Conservation (phyloP, 805 yeast species). For the Saccharomyces mikatae region DNA sequence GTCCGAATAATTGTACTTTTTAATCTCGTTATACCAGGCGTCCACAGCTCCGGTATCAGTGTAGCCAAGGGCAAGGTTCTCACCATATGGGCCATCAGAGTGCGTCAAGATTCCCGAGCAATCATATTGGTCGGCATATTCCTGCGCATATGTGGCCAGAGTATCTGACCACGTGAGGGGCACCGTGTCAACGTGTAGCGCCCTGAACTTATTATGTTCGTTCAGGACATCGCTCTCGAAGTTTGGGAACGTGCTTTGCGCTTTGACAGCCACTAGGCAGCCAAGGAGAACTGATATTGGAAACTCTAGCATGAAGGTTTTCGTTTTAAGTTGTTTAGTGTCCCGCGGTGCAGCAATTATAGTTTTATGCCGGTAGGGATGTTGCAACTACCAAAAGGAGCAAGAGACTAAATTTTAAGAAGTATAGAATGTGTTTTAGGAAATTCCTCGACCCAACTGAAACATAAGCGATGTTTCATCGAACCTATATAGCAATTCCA, state of each 20-base stretch:
- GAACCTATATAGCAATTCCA: not conserved
- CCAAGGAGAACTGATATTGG: constrained; percentile 14
- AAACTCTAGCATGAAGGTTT: constrained; percentile 1
- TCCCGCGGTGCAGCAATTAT: constrained; percentile 4
- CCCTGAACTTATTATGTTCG: constrained; percentile 56
- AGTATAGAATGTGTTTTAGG: not conserved
- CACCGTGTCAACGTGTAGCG: constrained; percentile 36
- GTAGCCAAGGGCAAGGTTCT: constrained; percentile 73
- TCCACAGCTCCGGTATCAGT: constrained; percentile 45
- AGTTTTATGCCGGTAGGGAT: not conserved
- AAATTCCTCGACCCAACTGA: not conserved
- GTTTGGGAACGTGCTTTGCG: constrained; percentile 4
- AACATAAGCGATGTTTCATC: not conserved
- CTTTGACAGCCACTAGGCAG: constrained; percentile 12
- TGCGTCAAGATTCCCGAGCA: constrained; percentile 53
- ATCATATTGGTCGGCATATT: constrained; percentile 46
- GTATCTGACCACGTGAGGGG: constrained; percentile 47
- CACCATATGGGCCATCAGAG: constrained; percentile 70
- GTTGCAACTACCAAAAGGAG: not conserved
- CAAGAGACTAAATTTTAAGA: not conserved
- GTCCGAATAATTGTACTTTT: constrained; percentile 42
- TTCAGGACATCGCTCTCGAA: constrained; percentile 36
- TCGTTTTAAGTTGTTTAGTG: not conserved
- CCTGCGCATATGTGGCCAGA: constrained; percentile 47
- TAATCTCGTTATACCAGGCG: constrained; percentile 73